Percentiles rank a stretch among this genome's conserved stretches.
Evolutionary conservation across 176 grass and related monocot species (phyloP).

Genomic region (Triticum urartu): DNA sequence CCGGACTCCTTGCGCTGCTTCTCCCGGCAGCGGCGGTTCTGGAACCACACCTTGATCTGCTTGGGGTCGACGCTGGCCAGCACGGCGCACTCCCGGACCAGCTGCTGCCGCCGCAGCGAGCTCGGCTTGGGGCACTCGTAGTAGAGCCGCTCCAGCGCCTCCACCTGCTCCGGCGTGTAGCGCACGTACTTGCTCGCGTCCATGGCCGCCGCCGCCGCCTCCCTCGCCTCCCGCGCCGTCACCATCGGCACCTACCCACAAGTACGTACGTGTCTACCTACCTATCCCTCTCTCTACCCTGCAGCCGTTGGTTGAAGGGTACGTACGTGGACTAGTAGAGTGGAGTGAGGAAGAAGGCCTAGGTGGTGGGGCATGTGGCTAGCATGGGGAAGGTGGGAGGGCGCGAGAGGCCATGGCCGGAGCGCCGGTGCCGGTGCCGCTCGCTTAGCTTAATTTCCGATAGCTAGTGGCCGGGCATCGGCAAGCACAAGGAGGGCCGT

Average conservation of each 20-base stretch:
- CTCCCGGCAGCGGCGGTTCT: slow-evolving; percentile 82
- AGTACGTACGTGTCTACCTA: too few relatives aligned
- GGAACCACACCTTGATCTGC: slow-evolving; percentile 95
- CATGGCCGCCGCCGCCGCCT: slow-evolving; percentile 33
- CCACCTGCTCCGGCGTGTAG: slow-evolving; percentile 87
- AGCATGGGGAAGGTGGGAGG: slow-evolving; percentile 32
- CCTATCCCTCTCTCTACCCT: background rate
- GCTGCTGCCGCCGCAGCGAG: slow-evolving; percentile 76
- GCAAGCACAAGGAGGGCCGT: slow-evolving; percentile 55
- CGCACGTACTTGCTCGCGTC: slow-evolving; percentile 80
- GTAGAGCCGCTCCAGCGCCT: slow-evolving; percentile 75
- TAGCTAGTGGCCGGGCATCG: slow-evolving; percentile 43
- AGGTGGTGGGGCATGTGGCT: background rate
- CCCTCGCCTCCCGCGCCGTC: slow-evolving; percentile 43
- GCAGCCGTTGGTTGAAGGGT: background rate
- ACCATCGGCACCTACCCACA: slow-evolving; percentile 19
- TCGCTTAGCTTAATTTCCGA: background rate
- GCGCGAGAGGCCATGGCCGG: slow-evolving; percentile 45
- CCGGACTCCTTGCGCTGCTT: slow-evolving; percentile 82
- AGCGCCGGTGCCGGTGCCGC: slow-evolving; percentile 39
- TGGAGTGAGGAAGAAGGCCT: background rate
- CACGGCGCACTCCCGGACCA: slow-evolving; percentile 65
- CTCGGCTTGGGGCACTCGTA: slow-evolving; percentile 80
- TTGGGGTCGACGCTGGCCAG: slow-evolving; percentile 72
- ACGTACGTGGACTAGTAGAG: background rate